Percentiles rank a stretch among this genome's conserved stretches.
Evolutionary conservation across 305 asterid species (phyloP).

Genomic region (Solanum chacoense): DNA sequence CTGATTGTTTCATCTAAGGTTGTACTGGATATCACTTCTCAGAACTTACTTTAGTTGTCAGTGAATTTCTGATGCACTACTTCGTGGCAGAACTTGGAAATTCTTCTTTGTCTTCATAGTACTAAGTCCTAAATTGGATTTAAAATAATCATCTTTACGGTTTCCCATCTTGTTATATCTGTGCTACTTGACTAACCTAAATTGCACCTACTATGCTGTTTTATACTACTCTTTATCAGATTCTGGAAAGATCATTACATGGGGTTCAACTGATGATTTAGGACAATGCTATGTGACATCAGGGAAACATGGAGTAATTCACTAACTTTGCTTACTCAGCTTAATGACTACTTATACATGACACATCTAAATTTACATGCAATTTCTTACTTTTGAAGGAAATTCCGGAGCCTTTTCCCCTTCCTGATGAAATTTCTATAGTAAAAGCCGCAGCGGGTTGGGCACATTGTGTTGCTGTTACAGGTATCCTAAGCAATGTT

Average conservation of each 20-base stretch:
- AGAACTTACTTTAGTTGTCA: background rate
- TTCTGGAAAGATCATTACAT: slow-evolving; percentile 85
- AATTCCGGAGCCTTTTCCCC: slow-evolving; percentile 97
- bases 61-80: background rate
- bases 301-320: slow-evolving; percentile 91
- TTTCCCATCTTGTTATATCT: background rate
- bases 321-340: background rate
- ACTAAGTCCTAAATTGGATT: background rate
- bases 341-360: background rate
- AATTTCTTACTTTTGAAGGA: slow-evolving; percentile 51
- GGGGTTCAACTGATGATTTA: slow-evolving; percentile 94
- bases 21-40: background rate
- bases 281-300: slow-evolving; percentile 93
- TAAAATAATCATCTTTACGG: background rate
- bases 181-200: background rate
- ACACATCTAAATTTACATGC: slow-evolving; percentile 15
- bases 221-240: slow-evolving; percentile 29
- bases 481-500: slow-evolving; percentile 35
- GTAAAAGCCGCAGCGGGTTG: slow-evolving; percentile 83
- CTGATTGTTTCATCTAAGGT: background rate
- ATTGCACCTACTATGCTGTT: background rate
- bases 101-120: background rate
- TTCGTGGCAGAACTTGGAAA: background rate
- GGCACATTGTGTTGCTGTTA: slow-evolving; percentile 84
- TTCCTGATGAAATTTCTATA: slow-evolving; percentile 51